Evolutionary conservation across 2,329 filamentous ascomycete species (phyloP).

Genomic region (Cytospora schulzeri): DNA sequence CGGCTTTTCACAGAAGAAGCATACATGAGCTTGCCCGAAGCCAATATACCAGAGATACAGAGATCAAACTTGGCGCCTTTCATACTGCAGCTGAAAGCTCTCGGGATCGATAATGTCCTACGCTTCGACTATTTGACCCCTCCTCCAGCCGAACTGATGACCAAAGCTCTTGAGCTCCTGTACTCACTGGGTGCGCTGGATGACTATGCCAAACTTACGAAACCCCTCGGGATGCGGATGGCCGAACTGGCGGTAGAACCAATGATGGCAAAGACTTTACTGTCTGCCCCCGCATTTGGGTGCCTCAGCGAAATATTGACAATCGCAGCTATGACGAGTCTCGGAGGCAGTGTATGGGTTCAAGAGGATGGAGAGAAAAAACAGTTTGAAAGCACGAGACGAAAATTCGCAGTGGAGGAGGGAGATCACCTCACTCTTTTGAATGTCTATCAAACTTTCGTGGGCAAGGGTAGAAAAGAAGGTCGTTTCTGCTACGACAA

Average conservation of each 20-base stretch:
- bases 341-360: constrained; percentile 83
- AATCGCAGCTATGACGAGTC: constrained; percentile 90
- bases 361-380: constrained; percentile 77
- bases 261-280: constrained; percentile 89
- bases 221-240: constrained; percentile 86
- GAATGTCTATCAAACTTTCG: constrained; percentile 90
- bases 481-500: constrained; percentile 86
- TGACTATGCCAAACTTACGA: constrained; percentile 85
- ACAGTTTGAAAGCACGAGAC: constrained; percentile 69
- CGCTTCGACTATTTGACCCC: constrained; percentile 87
- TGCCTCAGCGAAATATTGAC: constrained; percentile 86
- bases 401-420: constrained; percentile 88
- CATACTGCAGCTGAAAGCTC: constrained; percentile 87
- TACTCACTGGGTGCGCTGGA: constrained; percentile 87
- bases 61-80: constrained; percentile 87
- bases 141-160: constrained; percentile 81
- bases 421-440: constrained; percentile 91
- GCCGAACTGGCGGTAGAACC: constrained; percentile 89
- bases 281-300: constrained; percentile 72
- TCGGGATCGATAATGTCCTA: constrained; percentile 92
- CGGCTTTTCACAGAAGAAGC: constrained; percentile 82
- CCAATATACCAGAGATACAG: constrained; percentile 87
- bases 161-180: constrained; percentile 83
- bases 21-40: constrained; percentile 66
- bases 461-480: constrained; percentile 81